Evolutionary conservation across 139 green algal species (phyloP).

Genomic region (Coccomyxa sp.): DNA sequence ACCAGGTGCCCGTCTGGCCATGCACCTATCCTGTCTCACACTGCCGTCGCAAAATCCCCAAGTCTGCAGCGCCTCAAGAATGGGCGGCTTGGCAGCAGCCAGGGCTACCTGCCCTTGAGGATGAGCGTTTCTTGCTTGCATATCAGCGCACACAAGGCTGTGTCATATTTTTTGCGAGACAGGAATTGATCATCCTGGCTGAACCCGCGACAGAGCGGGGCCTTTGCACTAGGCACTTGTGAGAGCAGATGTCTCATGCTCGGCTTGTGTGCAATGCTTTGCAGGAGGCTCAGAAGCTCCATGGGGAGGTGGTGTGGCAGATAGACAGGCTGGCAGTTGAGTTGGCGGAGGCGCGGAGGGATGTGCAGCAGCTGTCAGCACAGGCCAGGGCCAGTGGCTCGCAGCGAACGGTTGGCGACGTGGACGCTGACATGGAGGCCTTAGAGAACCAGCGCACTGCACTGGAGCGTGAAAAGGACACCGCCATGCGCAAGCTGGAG

Average conservation of each 20-base stretch:
- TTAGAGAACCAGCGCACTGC: constrained; percentile 25
- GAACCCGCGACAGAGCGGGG: no score
- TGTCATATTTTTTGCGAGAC: no score
- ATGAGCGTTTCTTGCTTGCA: no score
- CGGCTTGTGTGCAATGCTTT: neutral
- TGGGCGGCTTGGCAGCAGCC: no score
- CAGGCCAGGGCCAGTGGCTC: neutral
- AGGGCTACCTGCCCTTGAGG: no score
- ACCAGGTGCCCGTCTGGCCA: neutral
- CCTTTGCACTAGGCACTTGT: no score
- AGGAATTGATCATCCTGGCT: no score
- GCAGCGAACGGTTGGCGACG: constrained; percentile 20
- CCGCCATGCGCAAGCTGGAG: constrained; percentile 24
- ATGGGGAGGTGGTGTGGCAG: constrained; percentile 23
- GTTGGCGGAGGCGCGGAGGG: constrained; percentile 6
- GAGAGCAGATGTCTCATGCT: no score
- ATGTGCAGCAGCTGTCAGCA: constrained; percentile 7
- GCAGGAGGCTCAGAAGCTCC: constrained; percentile 21
- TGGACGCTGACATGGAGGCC: constrained; percentile 42
- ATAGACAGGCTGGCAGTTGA: constrained; percentile 4
- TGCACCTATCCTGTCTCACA: no score
- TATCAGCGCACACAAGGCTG: no score
- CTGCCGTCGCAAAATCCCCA: no score
- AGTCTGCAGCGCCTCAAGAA: no score
- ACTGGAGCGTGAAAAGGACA: constrained; percentile 32